Base-by-base conservation (phyloP, 2,329 filamentous ascomycete species). In the Exophiala oligosperma region DNA sequence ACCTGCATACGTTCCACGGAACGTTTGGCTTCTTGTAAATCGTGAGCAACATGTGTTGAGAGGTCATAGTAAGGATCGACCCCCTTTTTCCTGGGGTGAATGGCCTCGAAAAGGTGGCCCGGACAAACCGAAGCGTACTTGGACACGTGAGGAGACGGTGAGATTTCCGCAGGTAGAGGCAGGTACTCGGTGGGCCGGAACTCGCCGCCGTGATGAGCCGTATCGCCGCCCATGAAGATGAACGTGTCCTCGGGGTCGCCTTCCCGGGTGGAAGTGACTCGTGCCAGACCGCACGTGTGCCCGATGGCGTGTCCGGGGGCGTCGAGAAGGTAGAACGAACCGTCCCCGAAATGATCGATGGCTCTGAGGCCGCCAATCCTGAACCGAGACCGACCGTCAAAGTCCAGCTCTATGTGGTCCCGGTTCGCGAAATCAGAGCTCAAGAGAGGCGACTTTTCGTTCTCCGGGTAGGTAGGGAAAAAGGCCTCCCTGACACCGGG, bases 171-270 rank as follows among this genome's bases (percentile, higher is more conserved):
- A 12, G 70, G 70, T 5, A 73, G 57, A 17, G 71, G 69, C 2
- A 67, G 50, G 43, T 68, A 65, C 49, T 61, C 49, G 2, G 64
- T 68, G 2, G 71, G 71, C 14, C 73, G 60, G 24, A 74, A 64
- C 11, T 64, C 62, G 2, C 70, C 71, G 0, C 67, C 68, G 53
- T 80, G 74, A 59, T 81, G 79, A 24, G 72, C 75, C 4, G 73
- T 70, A 64, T 82, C 80, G 9, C 76, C 79, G 17, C 77, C 80
- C 71, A 82, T 77, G 63, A 81, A 74, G 28, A 82, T 72, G 63
- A 82, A 83, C 0, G 69, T 67, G 11, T 54, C 49, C 23, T 66
- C 67, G 57, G 43, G 68, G 68, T 6, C 55, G 32, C 43, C 69
- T 66, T 48, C 72, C 66, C 78, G 67, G 8, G 79, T 69, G 0